These are phyloP conservation scores for Scolecobasidium constrictum DNA, from an alignment of 2,329 filamentous ascomycete genomes.

Conservation along the genomic window DNA sequence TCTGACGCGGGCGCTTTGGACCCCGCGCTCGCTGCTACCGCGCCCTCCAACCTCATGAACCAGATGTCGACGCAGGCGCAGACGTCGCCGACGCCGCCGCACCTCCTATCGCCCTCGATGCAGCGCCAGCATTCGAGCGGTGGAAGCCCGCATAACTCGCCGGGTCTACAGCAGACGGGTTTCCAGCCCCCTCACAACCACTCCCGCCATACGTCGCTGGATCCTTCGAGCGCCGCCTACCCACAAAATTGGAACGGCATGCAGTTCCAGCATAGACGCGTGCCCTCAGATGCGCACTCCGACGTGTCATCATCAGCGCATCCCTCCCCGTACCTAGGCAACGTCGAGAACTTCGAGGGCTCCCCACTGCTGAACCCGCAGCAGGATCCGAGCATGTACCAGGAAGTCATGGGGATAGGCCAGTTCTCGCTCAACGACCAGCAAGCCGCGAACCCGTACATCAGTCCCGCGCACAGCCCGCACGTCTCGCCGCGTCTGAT, in stretches of 20 bases:
- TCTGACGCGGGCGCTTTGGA: slow-evolving; percentile 1
- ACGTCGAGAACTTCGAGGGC: slow-evolving; percentile 62
- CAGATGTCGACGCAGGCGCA: slow-evolving; percentile 41
- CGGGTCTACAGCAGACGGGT: slow-evolving; percentile 39
- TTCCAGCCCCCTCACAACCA: slow-evolving; percentile 45
- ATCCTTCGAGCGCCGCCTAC: slow-evolving; percentile 49
- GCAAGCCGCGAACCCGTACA: slow-evolving; percentile 17
- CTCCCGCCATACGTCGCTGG: slow-evolving; percentile 49
- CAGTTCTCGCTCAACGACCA: slow-evolving; percentile 68
- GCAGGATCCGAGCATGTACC: slow-evolving; percentile 61
- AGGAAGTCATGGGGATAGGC: slow-evolving; percentile 63
- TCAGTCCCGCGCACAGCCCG: slow-evolving; percentile 59
- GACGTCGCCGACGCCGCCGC: slow-evolving; percentile 42
- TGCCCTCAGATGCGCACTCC: slow-evolving; percentile 75
- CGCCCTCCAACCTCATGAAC: slow-evolving; percentile 31
- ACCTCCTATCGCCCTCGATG: slow-evolving; percentile 43
- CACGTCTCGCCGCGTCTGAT: slow-evolving; percentile 55
- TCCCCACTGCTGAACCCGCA: slow-evolving; percentile 70
- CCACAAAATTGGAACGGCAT: slow-evolving; percentile 44
- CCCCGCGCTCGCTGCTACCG: slow-evolving; percentile 10
- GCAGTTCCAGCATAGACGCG: slow-evolving; percentile 57
- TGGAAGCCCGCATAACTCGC: slow-evolving; percentile 42
- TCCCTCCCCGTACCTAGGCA: slow-evolving; percentile 70
- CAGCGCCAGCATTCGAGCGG: slow-evolving; percentile 34
- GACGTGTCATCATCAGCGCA: slow-evolving; percentile 75